Percentiles rank a stretch among this genome's conserved stretches.
Conservation (phyloP, 768 basidiomycete genomes). For the Podaxis sp. region DNA sequence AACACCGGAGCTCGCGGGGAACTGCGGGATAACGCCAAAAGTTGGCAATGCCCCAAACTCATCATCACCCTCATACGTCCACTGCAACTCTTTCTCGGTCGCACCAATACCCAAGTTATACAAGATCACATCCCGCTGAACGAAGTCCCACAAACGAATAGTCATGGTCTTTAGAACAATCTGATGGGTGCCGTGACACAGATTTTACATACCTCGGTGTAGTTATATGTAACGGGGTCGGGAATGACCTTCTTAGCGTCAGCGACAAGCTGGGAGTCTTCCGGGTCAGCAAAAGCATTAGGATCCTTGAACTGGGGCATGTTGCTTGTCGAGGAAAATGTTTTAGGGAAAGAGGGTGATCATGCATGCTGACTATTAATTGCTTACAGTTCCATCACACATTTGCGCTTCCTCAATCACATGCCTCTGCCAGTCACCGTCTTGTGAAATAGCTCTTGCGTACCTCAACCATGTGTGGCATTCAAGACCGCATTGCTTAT, state of each 20-base stretch:
- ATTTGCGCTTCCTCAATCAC: neutral
- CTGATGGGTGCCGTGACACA: no score
- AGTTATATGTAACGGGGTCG: constrained; percentile 60
- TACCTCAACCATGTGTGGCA: neutral
- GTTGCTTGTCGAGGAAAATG: neutral
- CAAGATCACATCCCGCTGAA: constrained; percentile 76
- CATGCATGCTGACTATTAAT: neutral
- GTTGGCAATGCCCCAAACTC: constrained; percentile 86
- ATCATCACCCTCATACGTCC: constrained; percentile 88
- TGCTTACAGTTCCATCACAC: no score
- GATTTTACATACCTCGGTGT: constrained; percentile 52
- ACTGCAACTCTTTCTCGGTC: constrained; percentile 86
- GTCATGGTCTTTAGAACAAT: neutral
- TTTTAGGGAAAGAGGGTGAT: neutral
- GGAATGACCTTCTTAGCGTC: constrained; percentile 68
- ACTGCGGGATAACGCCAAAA: constrained; percentile 93
- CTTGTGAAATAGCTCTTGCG: no score
- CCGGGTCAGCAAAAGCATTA: constrained; percentile 61
- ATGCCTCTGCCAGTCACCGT: neutral
- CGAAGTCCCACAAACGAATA: neutral
- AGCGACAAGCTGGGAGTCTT: constrained; percentile 78
- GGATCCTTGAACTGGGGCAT: constrained; percentile 39
- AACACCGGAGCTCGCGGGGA: constrained; percentile 62
- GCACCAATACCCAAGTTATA: constrained; percentile 97
- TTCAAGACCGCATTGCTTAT: neutral